Base-by-base conservation (phyloP, 352 stramenopile genomes). In the Peronospora farinosa region DNA sequence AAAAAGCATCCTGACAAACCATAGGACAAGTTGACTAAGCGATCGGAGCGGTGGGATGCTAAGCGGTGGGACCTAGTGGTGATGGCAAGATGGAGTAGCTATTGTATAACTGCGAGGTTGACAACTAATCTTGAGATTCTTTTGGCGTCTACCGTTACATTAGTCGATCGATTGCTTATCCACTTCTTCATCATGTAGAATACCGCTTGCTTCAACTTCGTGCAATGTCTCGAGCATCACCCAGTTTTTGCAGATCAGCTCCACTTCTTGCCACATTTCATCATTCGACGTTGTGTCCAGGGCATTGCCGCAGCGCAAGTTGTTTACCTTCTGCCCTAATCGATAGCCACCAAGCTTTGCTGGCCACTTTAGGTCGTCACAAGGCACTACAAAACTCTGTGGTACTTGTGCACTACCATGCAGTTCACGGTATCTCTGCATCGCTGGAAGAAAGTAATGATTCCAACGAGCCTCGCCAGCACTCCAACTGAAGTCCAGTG, bases 241-340 rank as follows among this genome's bases (percentile, higher is more conserved):
- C 63, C 67, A 76, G 49, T 21, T 59, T 76, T 71, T 76, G 63
- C 59, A 63, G 16, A 76, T 61, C 19, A 73, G 39, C 31, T 72
- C 63, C 30, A 76, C 54, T 13, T 75, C 63, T 33, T 70, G 50
- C 47, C 58, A 49, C 31, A 64, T 57, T 12, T 54, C 46, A 1
- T 37, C 57, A n/a, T 50, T 28, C 2, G 39, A 13, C 28, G 46
- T 57, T 2, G 47, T 41, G 2, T 33, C 19, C 19, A 21, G 19
- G 19, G 19, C 19, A 21, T 21, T 21, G 19, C 33, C 45, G 19
- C 55, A 69, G 17, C 67, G 67, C 55, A 76, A 33, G 25, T 76
- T n/a, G 45, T 71, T 76, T 28, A 76, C 56, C 31, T 73, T 76
- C 37, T 76, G 67, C 0, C 67, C 67, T 21, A 3, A 21, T 21